Conservation (phyloP, 345 rosid species). For the Eucalyptus tenuipes region DNA sequence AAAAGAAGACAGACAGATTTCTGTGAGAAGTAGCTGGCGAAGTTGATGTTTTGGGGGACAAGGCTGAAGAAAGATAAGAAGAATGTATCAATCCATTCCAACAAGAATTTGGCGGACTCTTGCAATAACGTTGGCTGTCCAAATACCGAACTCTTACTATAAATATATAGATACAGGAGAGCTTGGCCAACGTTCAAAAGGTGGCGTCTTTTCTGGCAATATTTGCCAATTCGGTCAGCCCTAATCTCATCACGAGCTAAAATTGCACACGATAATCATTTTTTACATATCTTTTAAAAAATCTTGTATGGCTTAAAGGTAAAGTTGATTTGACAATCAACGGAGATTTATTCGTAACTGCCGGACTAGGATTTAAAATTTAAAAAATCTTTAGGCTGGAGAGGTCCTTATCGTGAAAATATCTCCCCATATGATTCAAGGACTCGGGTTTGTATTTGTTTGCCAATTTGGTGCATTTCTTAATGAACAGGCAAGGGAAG, state of each 20-base stretch:
- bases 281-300: not conserved
- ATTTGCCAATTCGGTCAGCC: not conserved
- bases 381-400: not conserved
- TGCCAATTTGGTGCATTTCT: not conserved
- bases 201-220: not conserved
- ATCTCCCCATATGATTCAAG: not conserved
- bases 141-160: not conserved
- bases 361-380: not conserved
- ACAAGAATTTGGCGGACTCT: not conserved
- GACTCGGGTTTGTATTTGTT: not conserved
- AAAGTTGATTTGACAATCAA: not conserved
- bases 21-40: not conserved
- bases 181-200: not conserved
- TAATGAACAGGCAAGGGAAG: not conserved
- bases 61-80: not conserved
- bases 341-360: not conserved
- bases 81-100: not conserved
- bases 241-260: not conserved
- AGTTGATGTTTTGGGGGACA: not conserved
- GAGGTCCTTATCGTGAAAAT: not conserved
- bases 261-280: not conserved
- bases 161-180: not conserved
- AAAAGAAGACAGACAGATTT: not conserved
- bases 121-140: not conserved
- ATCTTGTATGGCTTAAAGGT: not conserved